Conservation (phyloP, 2,329 filamentous ascomycete species). For the Beauveria pseudobassiana region DNA sequence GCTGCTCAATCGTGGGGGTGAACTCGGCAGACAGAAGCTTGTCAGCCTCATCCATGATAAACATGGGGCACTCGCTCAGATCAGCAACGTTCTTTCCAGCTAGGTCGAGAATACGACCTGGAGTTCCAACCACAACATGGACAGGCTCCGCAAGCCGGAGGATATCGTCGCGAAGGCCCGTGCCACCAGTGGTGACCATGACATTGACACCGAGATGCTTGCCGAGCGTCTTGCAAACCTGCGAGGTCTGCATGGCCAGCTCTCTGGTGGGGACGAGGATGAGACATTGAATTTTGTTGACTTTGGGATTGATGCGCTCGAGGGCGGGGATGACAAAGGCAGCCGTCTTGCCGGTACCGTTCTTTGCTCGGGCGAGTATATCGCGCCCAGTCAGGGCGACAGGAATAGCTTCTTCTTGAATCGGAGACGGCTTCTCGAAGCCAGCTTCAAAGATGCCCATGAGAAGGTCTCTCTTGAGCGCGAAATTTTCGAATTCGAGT, state of each 20-base stretch:
- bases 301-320: constrained; percentile 93
- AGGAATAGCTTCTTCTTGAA: constrained; percentile 98
- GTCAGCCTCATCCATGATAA: constrained; percentile 99
- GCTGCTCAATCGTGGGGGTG: constrained; percentile 92
- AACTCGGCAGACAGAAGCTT: constrained; percentile 96
- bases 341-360: constrained; percentile 96
- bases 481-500: constrained; percentile 95
- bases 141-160: constrained; percentile 89
- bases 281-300: constrained; percentile 90
- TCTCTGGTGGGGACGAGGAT: constrained; percentile 96
- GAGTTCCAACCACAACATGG: constrained; percentile 95
- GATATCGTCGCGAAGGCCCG: constrained; percentile 91
- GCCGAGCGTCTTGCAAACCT: constrained; percentile 96
- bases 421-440: constrained; percentile 96
- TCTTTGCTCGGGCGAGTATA: constrained; percentile 93
- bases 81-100: constrained; percentile 96
- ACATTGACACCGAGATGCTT: constrained; percentile 97
- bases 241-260: constrained; percentile 94
- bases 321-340: constrained; percentile 95
- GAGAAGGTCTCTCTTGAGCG: constrained; percentile 86
- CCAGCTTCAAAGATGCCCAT: constrained; percentile 99
- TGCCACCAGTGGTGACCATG: constrained; percentile 98
- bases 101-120: constrained; percentile 90
- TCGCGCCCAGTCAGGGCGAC: constrained; percentile 93
- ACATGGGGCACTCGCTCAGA: constrained; percentile 91